A percentile compares a stretch with the other conserved stretches of the same genome.
phyloP scores from a whole-genome alignment of 2,329 filamentous ascomycete genomes.

The Talaromyces atroroseus region DNA sequence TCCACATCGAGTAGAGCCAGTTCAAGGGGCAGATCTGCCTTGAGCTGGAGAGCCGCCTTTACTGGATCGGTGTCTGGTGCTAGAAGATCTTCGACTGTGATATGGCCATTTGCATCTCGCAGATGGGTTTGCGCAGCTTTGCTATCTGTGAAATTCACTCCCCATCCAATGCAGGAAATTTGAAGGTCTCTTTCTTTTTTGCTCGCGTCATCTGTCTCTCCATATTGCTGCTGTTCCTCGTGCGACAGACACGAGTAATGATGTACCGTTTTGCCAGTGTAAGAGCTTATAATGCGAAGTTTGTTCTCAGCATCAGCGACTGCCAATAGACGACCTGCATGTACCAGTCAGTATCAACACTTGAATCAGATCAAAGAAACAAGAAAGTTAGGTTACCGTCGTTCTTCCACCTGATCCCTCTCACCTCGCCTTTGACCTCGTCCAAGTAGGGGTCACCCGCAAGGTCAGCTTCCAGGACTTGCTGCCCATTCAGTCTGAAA shows the following conservation, averaged over 20 bases:
- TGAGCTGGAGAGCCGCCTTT: constrained; percentile 32
- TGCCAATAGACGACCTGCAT: constrained; percentile 60
- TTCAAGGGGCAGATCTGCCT: constrained; percentile 62
- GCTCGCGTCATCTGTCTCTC: not conserved
- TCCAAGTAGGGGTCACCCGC: constrained; percentile 34
- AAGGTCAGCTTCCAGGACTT: constrained; percentile 51
- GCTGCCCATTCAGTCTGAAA: constrained; percentile 71
- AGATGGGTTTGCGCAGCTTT: constrained; percentile 39
- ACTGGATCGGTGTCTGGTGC: constrained; percentile 32
- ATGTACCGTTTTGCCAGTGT: constrained; percentile 76
- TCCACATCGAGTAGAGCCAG: constrained; percentile 72
- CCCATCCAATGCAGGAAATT: constrained; percentile 50
- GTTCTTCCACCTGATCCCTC: constrained; percentile 56
- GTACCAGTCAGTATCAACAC: not conserved
- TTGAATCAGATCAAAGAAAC: not conserved
- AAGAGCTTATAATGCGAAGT: constrained; percentile 69
- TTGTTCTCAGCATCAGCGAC: constrained; percentile 78
- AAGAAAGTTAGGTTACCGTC: constrained; percentile 49
- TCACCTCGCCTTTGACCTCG: constrained; percentile 37
- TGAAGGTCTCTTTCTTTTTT: constrained; percentile 14
- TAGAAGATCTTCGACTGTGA: constrained; percentile 40
- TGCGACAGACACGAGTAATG: constrained; percentile 47
- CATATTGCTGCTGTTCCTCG: constrained; percentile 5
- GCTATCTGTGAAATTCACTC: constrained; percentile 50
- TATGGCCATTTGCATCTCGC: constrained; percentile 26